Evolutionary conservation across 352 stramenopile genomes (phyloP).

Genomic region (Pythium diclinum): DNA sequence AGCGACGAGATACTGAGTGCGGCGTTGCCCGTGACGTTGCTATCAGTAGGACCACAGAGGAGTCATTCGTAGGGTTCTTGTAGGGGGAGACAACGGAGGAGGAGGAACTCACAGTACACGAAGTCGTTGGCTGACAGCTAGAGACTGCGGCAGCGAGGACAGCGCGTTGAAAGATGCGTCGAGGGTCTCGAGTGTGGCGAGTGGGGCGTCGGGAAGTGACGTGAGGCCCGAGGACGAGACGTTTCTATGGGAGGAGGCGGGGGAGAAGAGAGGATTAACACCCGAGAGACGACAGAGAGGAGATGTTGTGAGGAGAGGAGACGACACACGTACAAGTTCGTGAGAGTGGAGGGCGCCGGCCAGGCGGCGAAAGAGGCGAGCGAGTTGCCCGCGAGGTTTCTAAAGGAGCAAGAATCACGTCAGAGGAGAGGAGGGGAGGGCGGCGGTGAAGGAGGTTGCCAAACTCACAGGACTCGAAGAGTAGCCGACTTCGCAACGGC

Average conservation of each 20-base stretch:
- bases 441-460: not conserved
- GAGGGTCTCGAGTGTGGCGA: not conserved
- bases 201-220: not conserved
- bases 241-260: not conserved
- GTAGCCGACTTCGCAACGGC: not conserved
- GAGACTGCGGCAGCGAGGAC: not conserved
- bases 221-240: not conserved
- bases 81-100: not conserved
- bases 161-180: constrained; percentile 5
- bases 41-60: not conserved
- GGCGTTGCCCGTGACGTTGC: constrained; percentile 6
- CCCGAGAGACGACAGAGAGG: not conserved
- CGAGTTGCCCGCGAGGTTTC: constrained; percentile 1
- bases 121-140: not conserved
- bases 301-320: not conserved
- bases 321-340: not conserved
- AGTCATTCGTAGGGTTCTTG: not conserved
- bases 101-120: not conserved
- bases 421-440: not conserved
- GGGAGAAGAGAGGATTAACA: not conserved
- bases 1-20: not conserved
- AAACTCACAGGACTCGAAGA: constrained; percentile 1
- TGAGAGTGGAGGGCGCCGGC: not conserved
- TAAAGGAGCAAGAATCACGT: not conserved
- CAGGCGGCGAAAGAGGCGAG: not conserved